Evolutionary conservation across 2,329 filamentous ascomycete species (phyloP).

Genomic region (Fusarium decemcellulare): DNA sequence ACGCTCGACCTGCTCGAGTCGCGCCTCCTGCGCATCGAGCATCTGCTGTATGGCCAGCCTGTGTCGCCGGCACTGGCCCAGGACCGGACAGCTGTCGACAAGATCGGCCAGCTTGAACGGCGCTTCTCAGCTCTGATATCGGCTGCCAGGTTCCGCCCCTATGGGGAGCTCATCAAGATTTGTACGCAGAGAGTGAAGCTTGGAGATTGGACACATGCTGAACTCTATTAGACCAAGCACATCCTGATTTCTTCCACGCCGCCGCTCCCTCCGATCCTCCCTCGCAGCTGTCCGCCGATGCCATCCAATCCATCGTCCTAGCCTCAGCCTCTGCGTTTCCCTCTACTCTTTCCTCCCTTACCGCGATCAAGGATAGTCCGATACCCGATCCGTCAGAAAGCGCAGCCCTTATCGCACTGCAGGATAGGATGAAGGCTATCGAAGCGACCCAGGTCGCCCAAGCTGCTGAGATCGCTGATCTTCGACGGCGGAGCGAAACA

Average conservation of each 20-base stretch:
- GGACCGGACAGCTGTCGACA: slow-evolving; percentile 58
- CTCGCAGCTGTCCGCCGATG: slow-evolving; percentile 65
- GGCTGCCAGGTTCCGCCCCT: slow-evolving; percentile 65
- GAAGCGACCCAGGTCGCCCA: slow-evolving; percentile 74
- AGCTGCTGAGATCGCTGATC: slow-evolving; percentile 72
- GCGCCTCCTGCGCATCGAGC: slow-evolving; percentile 72
- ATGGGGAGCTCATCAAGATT: slow-evolving; percentile 72
- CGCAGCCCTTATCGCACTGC: slow-evolving; percentile 69
- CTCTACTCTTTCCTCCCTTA: slow-evolving; percentile 69
- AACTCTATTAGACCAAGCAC: slow-evolving; percentile 61
- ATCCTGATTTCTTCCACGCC: slow-evolving; percentile 69
- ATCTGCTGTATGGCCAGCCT: slow-evolving; percentile 67
- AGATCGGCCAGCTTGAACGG: slow-evolving; percentile 66
- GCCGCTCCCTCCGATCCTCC: slow-evolving; percentile 62
- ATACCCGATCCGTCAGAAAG: slow-evolving; percentile 69
- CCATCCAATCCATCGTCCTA: slow-evolving; percentile 69
- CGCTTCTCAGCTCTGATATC: slow-evolving; percentile 64
- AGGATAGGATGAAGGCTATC: slow-evolving; percentile 73
- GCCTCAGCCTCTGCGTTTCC: slow-evolving; percentile 70
- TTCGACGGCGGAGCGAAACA: slow-evolving; percentile 74
- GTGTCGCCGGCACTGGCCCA: slow-evolving; percentile 50
- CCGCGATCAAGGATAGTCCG: slow-evolving; percentile 68
- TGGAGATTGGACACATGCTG: neutral
- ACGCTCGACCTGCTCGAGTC: slow-evolving; percentile 71
- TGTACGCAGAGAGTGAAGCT: slow-evolving; percentile 59